Percentiles rank a stretch among this genome's conserved stretches.
Conservation (phyloP, 2,329 filamentous ascomycete genomes). For the Aciculosporium take region DNA sequence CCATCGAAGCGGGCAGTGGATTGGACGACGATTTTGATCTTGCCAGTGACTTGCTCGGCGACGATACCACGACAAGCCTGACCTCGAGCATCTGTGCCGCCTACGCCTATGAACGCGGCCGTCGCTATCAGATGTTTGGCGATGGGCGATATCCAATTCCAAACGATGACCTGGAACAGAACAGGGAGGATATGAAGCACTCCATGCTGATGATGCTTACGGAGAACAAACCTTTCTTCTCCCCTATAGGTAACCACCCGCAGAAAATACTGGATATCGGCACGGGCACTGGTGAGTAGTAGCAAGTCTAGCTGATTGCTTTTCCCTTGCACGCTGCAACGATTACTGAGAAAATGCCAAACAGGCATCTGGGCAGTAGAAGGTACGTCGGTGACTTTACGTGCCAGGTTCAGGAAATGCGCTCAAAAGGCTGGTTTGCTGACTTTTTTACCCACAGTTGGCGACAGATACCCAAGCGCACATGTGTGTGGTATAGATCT, state of each 20-base stretch:
- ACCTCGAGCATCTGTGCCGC: slow-evolving; percentile 8
- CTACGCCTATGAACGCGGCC: slow-evolving; percentile 6
- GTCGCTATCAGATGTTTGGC: slow-evolving; percentile 21
- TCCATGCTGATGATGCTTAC: slow-evolving; percentile 21
- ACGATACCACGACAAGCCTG: slow-evolving; percentile 4
- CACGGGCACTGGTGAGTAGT: slow-evolving; percentile 13
- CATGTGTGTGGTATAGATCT: slow-evolving; percentile 24
- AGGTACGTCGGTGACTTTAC: not conserved
- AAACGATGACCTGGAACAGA: slow-evolving; percentile 25
- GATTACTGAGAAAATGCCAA: not conserved
- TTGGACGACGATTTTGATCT: slow-evolving; percentile 5
- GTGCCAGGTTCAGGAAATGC: not conserved
- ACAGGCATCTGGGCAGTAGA: slow-evolving; percentile 9
- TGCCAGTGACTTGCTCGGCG: not conserved
- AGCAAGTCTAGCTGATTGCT: not conserved
- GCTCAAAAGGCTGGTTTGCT: not conserved
- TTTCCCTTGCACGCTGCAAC: not conserved
- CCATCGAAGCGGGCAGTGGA: slow-evolving; percentile 1
- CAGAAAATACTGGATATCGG: slow-evolving; percentile 27
- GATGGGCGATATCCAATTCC: slow-evolving; percentile 22
- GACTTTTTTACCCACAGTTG: not conserved
- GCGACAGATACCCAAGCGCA: slow-evolving; percentile 20
- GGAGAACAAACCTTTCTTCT: slow-evolving; percentile 23
- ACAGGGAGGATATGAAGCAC: slow-evolving; percentile 26
- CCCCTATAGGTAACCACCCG: slow-evolving; percentile 23